phyloP scores from a whole-genome alignment of 306 rosid genomes.

The Lathyrus oleraceus region DNA sequence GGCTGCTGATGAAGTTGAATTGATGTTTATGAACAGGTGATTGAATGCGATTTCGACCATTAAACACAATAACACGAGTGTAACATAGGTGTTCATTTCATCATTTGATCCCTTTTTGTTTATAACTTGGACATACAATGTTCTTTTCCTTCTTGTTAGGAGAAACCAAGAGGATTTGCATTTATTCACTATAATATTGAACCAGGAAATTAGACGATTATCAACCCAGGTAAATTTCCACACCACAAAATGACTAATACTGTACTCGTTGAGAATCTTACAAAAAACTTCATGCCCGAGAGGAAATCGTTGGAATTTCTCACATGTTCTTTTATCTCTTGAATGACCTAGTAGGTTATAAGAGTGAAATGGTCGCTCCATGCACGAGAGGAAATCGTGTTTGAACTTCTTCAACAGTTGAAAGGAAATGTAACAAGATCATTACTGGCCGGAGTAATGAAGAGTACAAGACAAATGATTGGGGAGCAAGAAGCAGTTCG shows the following conservation, averaged over 20 bases:
- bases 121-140: constrained; percentile 25
- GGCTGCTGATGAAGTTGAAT: constrained; percentile 91
- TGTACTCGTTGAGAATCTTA: background rate
- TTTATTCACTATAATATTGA: constrained; percentile 71
- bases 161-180: constrained; percentile 88
- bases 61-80: constrained; percentile 11
- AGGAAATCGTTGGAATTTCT: background rate
- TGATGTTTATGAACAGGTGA: constrained; percentile 96
- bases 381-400: constrained; percentile 87
- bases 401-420: constrained; percentile 80
- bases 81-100: constrained; percentile 21
- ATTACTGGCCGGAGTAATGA: constrained; percentile 58
- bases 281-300: background rate
- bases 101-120: background rate
- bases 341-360: constrained; percentile 64
- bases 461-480: constrained; percentile 78
- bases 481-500: constrained; percentile 99
- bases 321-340: background rate
- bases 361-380: constrained; percentile 98
- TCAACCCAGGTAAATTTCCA: constrained; percentile 69
- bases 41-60: constrained; percentile 26
- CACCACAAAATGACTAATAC: constrained; percentile 4
- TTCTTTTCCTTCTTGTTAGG: constrained; percentile 49
- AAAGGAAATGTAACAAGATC: constrained; percentile 64
- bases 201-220: constrained; percentile 85